These are phyloP conservation scores for Cutaneotrichosporon arboriforme DNA, from an alignment of 1,284 basidiomycete genomes.

Conservation along the genomic window DNA sequence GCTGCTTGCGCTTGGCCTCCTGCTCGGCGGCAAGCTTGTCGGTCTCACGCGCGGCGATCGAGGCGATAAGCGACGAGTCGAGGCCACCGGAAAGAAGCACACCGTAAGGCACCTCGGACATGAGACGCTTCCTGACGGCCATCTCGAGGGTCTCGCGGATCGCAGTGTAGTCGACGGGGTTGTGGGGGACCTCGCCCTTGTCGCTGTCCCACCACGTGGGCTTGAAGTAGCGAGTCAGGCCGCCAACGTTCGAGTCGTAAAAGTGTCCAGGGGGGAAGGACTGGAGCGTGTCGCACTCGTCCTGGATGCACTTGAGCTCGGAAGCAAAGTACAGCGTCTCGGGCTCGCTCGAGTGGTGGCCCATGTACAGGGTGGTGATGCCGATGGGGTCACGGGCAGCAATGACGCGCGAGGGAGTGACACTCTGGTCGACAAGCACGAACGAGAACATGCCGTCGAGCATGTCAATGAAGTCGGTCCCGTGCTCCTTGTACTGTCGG, in stretches of 20 bases:
- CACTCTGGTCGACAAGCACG: conserved; percentile 87
- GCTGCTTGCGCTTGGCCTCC: conserved; percentile 61
- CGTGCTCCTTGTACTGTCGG: conserved; percentile 76
- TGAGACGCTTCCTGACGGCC: conserved; percentile 90
- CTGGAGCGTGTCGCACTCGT: conserved; percentile 91
- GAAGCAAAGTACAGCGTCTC: conserved; percentile 88
- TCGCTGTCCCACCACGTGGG: conserved; percentile 85
- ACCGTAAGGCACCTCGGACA: conserved; percentile 97
- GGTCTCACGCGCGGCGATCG: conserved; percentile 94
- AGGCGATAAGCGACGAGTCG: conserved; percentile 92
- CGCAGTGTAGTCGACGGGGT: conserved; percentile 61
- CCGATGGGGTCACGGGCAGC: conserved; percentile 97
- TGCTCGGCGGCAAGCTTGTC: conserved; percentile 83
- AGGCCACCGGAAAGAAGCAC: conserved; percentile 92
- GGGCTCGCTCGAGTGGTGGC: conserved; percentile 78
- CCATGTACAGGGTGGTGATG: conserved; percentile 97
- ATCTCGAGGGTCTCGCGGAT: conserved; percentile 80
- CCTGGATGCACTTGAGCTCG: conserved; percentile 87
- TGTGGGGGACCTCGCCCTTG: conserved; percentile 59
- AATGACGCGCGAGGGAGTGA: conserved; percentile 81
- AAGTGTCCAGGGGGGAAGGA: conserved; percentile 97
- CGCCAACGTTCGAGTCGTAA: conserved; percentile 73
- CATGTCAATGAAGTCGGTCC: conserved; percentile 63
- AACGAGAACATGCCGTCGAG: conserved; percentile 99
- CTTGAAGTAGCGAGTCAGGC: conserved; percentile 73